These are phyloP conservation scores for Tricholoma flavovirens DNA, from an alignment of 768 basidiomycete species.

Conservation along the genomic window DNA sequence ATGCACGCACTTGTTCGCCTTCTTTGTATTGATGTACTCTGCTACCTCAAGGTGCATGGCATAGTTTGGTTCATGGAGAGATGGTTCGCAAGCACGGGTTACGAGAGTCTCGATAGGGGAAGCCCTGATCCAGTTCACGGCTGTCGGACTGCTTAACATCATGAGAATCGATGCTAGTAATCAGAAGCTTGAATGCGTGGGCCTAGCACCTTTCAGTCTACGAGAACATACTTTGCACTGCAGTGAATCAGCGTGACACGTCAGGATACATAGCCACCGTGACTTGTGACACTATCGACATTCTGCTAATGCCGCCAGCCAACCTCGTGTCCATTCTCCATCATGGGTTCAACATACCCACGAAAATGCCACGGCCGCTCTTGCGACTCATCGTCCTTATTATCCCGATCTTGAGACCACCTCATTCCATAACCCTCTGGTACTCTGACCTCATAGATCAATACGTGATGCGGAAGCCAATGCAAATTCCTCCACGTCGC, in stretches of 20 bases:
- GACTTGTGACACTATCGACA: too few species aligned
- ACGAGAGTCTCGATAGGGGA: slow-evolving; percentile 69
- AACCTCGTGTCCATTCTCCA: slow-evolving; percentile 58
- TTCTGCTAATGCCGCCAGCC: slow-evolving; percentile 47
- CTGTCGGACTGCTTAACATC: slow-evolving; percentile 49
- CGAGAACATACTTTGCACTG: not conserved
- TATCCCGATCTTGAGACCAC: slow-evolving; percentile 48
- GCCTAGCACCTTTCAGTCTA: not conserved
- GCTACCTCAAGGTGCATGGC: slow-evolving; percentile 90
- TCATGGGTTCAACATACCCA: slow-evolving; percentile 64
- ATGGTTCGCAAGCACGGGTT: slow-evolving; percentile 82
- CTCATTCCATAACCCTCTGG: slow-evolving; percentile 62
- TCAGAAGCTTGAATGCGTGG: not conserved
- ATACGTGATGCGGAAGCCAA: slow-evolving; percentile 55
- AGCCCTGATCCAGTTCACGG: slow-evolving; percentile 45
- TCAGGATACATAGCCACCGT: not conserved
- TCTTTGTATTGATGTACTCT: slow-evolving; percentile 89
- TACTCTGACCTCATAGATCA: slow-evolving; percentile 59
- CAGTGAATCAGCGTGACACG: not conserved
- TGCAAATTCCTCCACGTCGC: slow-evolving; percentile 62
- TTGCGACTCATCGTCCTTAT: slow-evolving; percentile 7
- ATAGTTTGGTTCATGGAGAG: slow-evolving; percentile 85
- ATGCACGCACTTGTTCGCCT: slow-evolving; percentile 81
- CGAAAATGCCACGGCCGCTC: slow-evolving; percentile 47
- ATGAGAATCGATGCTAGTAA: not conserved